Percentiles rank a stretch among this genome's conserved stretches.
Evolutionary conservation across 2,329 filamentous ascomycete genomes (phyloP).

Genomic region (Curvularia spicifera): DNA sequence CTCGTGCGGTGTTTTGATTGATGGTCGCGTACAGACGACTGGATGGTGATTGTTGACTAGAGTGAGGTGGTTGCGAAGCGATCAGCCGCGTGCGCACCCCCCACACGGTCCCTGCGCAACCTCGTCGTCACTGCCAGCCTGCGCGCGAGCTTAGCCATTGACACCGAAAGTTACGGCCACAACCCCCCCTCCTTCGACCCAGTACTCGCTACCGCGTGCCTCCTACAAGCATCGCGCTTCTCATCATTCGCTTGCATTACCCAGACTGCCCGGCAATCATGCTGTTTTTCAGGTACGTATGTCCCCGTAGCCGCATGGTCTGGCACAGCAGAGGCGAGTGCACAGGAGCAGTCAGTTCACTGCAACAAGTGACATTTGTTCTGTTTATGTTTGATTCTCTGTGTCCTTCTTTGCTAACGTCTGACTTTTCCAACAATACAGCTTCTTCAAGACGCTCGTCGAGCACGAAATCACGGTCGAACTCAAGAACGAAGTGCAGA

Average conservation of each 20-base stretch:
- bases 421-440: conserved; percentile 9
- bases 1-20: not conserved
- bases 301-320: not conserved
- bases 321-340: not conserved
- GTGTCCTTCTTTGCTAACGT: not conserved
- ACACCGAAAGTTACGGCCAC: conserved; percentile 10
- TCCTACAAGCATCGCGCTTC: too few relatives aligned
- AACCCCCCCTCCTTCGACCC: not conserved
- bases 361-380: not conserved
- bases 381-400: not conserved
- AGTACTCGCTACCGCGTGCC: not conserved
- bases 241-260: not conserved
- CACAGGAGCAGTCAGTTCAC: not conserved
- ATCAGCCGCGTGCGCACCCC: conserved; percentile 17
- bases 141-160: not conserved
- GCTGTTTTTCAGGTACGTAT: conserved; percentile 60
- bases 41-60: not conserved
- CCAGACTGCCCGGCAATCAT: conserved; percentile 40
- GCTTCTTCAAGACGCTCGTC: conserved; percentile 98
- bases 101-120: conserved; percentile 32
- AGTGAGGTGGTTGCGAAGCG: not conserved
- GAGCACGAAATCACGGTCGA: conserved; percentile 97
- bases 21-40: not conserved
- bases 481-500: conserved; percentile 98
- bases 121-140: conserved; percentile 10